Base-by-base conservation (phyloP, 257 asterid genomes). In the Fraxinus cuspidata region DNA sequence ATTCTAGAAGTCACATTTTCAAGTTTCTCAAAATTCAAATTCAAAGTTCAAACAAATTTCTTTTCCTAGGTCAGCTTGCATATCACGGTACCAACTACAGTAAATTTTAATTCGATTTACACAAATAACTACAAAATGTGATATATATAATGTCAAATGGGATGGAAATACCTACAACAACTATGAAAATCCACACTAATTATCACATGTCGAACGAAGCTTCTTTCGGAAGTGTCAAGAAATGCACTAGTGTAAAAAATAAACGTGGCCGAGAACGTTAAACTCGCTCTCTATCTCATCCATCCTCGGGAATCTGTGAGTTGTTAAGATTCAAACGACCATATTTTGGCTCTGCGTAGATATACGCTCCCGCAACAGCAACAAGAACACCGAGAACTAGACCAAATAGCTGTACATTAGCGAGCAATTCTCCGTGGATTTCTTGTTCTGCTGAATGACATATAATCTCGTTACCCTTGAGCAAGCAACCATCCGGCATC, bases 401-500 rank as follows among this genome's bases (percentile, higher is more conserved):
- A 58, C 77, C 75, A 75, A 96, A 96, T 25, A 96, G 86, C 88
- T 93, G 96, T 64, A 93, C 79, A 71, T 92, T 88, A 2, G 99
- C 98, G 47, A 93, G 87, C 85, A 93, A 71, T 85, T 88, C 94
- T 0, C 96, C 99, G 5, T 80, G 88, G 68, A 90, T 81, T 65
- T 88, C 94, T 35, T 86, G 82, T 21, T 90, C 95, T 4, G 31
- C 49, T 9, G 98, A 92, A 66, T 51, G 86, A 69, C 99, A 93
- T 0, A 75, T 9, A 38, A 96, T 73, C 37, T 83, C 85, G 29
- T 87, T 84, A 74, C 64, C 92, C 42, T 86, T 84, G 67, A 88
- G 97, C 77, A 7, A 49, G 73, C 99, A 96, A 7, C 97, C 97
- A 0, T 88, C 83, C 1, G 98, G 99, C 96, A 92, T 92, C 99